Evolutionary conservation across 202 grass and related monocot species (phyloP), one percentile per base, ranked within the genome.

Genomic region (Hordeum pubiflorum): DNA sequence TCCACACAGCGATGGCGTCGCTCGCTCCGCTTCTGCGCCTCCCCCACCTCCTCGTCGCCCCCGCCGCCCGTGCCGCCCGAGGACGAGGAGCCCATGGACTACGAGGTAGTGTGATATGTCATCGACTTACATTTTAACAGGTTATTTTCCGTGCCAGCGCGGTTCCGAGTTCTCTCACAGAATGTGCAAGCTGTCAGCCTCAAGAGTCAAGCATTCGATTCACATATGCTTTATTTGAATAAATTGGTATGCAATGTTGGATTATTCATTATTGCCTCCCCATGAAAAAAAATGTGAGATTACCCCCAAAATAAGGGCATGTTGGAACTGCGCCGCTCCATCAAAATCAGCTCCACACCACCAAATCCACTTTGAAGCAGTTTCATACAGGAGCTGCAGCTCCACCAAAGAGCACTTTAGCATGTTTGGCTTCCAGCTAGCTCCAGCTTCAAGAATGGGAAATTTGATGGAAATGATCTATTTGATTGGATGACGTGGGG

Each of bases 31-130:
- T 69, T 83, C 11, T 66, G 84, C 79, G 59, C 83, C 48, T 61
- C 74, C 32, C 57, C 50, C 50, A 17, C 50, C 48, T 61, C 91
- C 24, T n/a, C 89, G 2, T 69, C 90, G 12, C 22, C 72, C 10
- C 55, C 83, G 74, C 48, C 83, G 40, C 66, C 85, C 21, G 78
- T 68, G 48, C 77, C 85, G 7, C 77, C 86, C 41, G 41, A 72
- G 69, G 26, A 32, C 13, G 85, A 82, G 12, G 88, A 89, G 10
- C 52, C 66, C 58, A 22, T 6, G 3, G 88, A 88, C 66, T 86
- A 86, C 56, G 84, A 93, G 88, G 95, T 86, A 44, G 14, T 6
- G 22, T 12, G 33, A 76, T 26, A 24, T 8, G 54, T 21, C 5
- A 6, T 13, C 22, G 33, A 6, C 11, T 23, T 37, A 23, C 29